A percentile compares a stretch with the other conserved stretches of the same genome.
phyloP scores from a whole-genome alignment of 352 stramenopile genomes.

The Globisporangium orthogonon region DNA sequence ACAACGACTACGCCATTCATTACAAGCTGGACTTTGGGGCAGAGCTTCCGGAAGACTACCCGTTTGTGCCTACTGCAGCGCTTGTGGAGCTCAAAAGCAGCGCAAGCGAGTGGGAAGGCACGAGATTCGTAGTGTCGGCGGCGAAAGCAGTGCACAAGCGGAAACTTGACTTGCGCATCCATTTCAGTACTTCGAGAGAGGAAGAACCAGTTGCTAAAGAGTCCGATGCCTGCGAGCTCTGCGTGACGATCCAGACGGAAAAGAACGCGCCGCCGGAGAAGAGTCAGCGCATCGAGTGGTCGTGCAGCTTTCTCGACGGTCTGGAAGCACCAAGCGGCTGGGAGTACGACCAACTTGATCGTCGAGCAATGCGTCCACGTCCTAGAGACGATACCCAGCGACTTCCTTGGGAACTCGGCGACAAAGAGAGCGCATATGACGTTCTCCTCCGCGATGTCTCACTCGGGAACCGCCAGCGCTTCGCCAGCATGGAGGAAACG shows the following conservation, averaged over 20 bases:
- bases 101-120: constrained; percentile 22
- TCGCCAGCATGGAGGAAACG: constrained; percentile 51
- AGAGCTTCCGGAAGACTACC: not conserved
- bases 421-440: constrained; percentile 32
- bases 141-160: constrained; percentile 26
- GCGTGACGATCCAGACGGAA: constrained; percentile 27
- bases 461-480: constrained; percentile 19
- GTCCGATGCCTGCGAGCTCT: constrained; percentile 17
- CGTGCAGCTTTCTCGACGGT: constrained; percentile 18
- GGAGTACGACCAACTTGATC: constrained; percentile 1
- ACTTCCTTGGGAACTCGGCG: constrained; percentile 22
- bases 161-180: constrained; percentile 16
- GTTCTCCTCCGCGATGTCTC: constrained; percentile 19
- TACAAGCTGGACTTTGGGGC: constrained; percentile 18
- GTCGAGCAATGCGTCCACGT: constrained; percentile 2
- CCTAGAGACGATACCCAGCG: not conserved
- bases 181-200: constrained; percentile 8
- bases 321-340: constrained; percentile 7
- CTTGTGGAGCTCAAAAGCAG: constrained; percentile 23
- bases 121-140: constrained; percentile 33
- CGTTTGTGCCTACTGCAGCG: constrained; percentile 29
- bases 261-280: constrained; percentile 13
- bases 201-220: too few species aligned
- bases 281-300: constrained; percentile 32
- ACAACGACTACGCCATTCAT: constrained; percentile 27